Conservation (phyloP, 2,329 filamentous ascomycete species). For the Cladosporium colombiae region DNA sequence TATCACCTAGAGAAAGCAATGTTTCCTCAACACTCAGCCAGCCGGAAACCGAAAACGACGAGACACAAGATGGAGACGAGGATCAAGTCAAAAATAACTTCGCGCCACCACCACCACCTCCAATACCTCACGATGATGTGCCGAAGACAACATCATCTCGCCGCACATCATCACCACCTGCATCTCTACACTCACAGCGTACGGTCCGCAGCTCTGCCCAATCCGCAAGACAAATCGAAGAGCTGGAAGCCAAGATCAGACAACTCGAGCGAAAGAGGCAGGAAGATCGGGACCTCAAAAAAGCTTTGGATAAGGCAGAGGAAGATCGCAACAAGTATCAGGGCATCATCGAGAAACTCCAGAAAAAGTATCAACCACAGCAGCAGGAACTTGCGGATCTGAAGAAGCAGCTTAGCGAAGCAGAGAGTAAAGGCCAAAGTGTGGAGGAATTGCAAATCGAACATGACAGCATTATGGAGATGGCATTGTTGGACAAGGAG, state of each 20-base stretch:
- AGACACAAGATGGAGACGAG: conserved; percentile 27
- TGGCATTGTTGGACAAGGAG: conserved; percentile 85
- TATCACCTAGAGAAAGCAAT: conserved; percentile 27
- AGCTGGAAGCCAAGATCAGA: conserved; percentile 82
- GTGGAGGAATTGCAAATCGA: conserved; percentile 77
- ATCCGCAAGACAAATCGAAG: conserved; percentile 71
- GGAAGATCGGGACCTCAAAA: conserved; percentile 84
- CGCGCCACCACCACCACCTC: conserved; percentile 34
- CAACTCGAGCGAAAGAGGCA: conserved; percentile 82
- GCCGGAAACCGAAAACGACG: conserved; percentile 25
- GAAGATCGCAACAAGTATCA: conserved; percentile 78
- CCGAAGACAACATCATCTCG: conserved; percentile 29
- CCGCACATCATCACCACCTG: conserved; percentile 36
- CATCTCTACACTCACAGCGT: conserved; percentile 35
- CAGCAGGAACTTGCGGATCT: conserved; percentile 77
- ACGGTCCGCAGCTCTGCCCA: conserved; percentile 50
- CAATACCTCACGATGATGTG: conserved; percentile 28
- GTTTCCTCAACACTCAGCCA: conserved; percentile 27
- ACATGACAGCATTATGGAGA: conserved; percentile 80
- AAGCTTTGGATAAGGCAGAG: conserved; percentile 73
- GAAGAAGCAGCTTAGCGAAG: conserved; percentile 75
- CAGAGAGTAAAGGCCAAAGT: conserved; percentile 66
- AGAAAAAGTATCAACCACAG: conserved; percentile 82
- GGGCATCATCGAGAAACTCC: conserved; percentile 83
- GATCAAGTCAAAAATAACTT: conserved; percentile 30